Evolutionary conservation across 2,329 filamentous ascomycete species (phyloP).

Genomic region (Bertia moriformis): DNA sequence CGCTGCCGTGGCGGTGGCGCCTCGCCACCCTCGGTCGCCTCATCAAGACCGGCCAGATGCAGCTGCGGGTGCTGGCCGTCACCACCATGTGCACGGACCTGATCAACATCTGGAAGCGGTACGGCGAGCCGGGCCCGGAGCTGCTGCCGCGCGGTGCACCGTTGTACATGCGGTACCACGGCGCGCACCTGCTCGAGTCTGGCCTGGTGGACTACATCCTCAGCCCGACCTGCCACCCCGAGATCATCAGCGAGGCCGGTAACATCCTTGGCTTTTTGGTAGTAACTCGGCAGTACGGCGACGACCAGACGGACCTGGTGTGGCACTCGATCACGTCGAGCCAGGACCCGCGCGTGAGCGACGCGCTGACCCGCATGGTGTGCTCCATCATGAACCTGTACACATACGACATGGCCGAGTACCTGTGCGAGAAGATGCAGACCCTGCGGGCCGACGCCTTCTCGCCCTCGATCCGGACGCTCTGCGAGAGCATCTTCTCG

Average conservation of each 20-base stretch:
- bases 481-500: slow-evolving; percentile 42
- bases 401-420: slow-evolving; percentile 33
- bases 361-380: slow-evolving; percentile 61
- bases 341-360: slow-evolving; percentile 71
- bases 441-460: slow-evolving; percentile 48
- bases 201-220: slow-evolving; percentile 75
- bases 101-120: slow-evolving; percentile 47
- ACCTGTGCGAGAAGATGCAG: slow-evolving; percentile 59
- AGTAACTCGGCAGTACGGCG: slow-evolving; percentile 60
- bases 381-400: slow-evolving; percentile 30
- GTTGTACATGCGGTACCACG: slow-evolving; percentile 50
- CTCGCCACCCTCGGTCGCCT: slow-evolving; percentile 56
- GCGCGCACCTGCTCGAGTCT: slow-evolving; percentile 53
- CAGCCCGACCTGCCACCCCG: slow-evolving; percentile 79
- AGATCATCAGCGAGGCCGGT: slow-evolving; percentile 66
- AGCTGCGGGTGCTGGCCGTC: slow-evolving; percentile 68
- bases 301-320: slow-evolving; percentile 61
- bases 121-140: slow-evolving; percentile 31
- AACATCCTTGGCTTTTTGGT: slow-evolving; percentile 82
- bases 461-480: slow-evolving; percentile 42
- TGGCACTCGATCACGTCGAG: slow-evolving; percentile 73
- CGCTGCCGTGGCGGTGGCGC: slow-evolving; percentile 51
- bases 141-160: slow-evolving; percentile 4
- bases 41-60: slow-evolving; percentile 77
- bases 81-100: slow-evolving; percentile 60